Conservation (phyloP, 148 eudicot genomes). For the Salicornia ramosissima region DNA sequence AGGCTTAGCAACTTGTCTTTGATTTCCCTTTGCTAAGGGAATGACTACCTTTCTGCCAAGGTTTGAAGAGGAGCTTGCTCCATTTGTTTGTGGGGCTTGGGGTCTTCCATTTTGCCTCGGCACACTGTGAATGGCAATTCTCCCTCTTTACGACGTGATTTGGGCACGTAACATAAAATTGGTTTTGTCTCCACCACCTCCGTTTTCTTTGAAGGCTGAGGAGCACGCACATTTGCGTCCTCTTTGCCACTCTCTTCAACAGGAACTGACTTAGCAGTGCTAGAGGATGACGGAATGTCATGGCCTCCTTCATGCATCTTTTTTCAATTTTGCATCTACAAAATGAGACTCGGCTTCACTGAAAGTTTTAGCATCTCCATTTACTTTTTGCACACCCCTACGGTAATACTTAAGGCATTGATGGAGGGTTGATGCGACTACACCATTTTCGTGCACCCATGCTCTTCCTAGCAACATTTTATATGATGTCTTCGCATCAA, state of each 20-base stretch:
- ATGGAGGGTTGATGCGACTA: conserved; percentile 1
- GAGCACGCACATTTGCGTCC: no score
- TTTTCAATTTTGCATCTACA: not conserved
- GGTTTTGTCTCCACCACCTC: not conserved
- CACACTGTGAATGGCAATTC: no score
- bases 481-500: not conserved
- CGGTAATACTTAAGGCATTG: not conserved
- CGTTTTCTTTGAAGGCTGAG: no score
- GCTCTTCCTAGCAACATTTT: not conserved
- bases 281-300: not conserved
- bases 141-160: no score
- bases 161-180: not conserved
- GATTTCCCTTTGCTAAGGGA: no score
- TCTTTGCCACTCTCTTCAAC: not conserved
- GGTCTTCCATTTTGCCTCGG: no score
- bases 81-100: no score
- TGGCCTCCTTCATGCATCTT: not conserved
- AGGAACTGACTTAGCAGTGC: not conserved
- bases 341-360: not conserved
- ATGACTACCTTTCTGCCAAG: no score
- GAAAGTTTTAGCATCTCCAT: not conserved
- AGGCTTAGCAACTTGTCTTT: no score
- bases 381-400: not conserved
- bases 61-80: no score
- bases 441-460: not conserved